Base-by-base conservation (phyloP, 371 early-diverging fungal genomes). In the Actinomortierella wolfii region DNA sequence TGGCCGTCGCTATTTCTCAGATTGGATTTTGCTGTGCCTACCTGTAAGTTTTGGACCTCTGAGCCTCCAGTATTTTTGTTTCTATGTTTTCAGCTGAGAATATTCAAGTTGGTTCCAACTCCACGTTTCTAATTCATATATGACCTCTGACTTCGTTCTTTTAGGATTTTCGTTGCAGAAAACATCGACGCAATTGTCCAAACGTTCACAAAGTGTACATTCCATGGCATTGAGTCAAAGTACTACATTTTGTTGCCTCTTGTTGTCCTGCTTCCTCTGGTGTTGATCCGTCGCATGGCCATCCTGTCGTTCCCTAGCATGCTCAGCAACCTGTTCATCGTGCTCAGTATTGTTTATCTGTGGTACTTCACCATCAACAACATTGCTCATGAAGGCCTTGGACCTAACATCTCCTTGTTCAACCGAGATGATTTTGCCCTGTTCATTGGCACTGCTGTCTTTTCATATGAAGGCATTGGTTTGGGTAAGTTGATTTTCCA, bases 381-480 rank as follows among this genome's bases (percentile, higher is more conserved):
- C 18, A 34, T 83, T 29, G 67, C 56, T 9, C 20, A 56, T 13
- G 25, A 69, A 28, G 82, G 82, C 15, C 49, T 66, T 5, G 83
- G 81, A 1, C 81, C 83, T 24, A 64, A 76, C 46, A 77, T 85
- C 47, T 67, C 69, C 1, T 68, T 78, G 56, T 78, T 89, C 63
- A 90, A 91, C 70, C 51, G 65, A 17, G 66, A 79, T 25, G 76
- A 79, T 34, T 88, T 91, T 68, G 81, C 87, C 5, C 76, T 92
- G 20, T 88, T 89, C 74, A 83, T 91, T 57, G 91, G 92, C 21
- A 92, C 92, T 7, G 87, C 91, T 25, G 82, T 88, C 47, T 93
- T 88, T 74, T 86, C 90, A 0, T 93, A 90, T 66, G 93, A 93
- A 69, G 92, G 93, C 29, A 87, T 91, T 61, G 89, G 91, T 41